phyloP scores from a whole-genome alignment of 371 early-diverging fungal species.

The Rhizopus stolonifer region DNA sequence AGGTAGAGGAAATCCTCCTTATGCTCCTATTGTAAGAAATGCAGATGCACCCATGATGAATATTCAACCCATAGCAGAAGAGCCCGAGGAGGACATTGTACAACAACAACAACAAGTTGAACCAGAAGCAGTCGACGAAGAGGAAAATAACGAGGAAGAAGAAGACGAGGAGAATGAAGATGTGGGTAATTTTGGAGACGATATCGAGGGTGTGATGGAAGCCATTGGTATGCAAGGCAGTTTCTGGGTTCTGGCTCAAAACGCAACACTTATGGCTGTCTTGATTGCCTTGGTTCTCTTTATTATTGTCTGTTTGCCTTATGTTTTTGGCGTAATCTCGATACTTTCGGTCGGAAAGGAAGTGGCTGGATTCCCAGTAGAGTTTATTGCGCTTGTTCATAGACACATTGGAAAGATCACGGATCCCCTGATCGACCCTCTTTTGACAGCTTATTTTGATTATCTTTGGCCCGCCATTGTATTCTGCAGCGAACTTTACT shows the following conservation, averaged over 20 bases:
- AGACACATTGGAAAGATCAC: slow-evolving; percentile 32
- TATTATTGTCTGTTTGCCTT: slow-evolving; percentile 76
- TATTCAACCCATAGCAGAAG: slow-evolving; percentile 13
- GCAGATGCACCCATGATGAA: slow-evolving; percentile 14
- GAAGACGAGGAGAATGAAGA: slow-evolving; percentile 43
- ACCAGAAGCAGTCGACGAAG: slow-evolving; percentile 17
- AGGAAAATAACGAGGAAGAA: slow-evolving; percentile 24
- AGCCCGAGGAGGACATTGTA: slow-evolving; percentile 6
- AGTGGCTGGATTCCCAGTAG: slow-evolving; percentile 50
- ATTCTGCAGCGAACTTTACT: neutral
- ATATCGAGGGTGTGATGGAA: slow-evolving; percentile 81
- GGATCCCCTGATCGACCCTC: slow-evolving; percentile 57
- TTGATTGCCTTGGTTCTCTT: slow-evolving; percentile 72
- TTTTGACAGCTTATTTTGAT: slow-evolving; percentile 33
- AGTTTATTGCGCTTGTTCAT: slow-evolving; percentile 34
- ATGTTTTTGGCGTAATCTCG: slow-evolving; percentile 61
- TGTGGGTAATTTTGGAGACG: slow-evolving; percentile 60
- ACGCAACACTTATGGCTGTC: slow-evolving; percentile 74
- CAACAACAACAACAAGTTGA: too few species aligned
- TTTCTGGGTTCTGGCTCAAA: slow-evolving; percentile 70
- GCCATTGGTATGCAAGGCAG: slow-evolving; percentile 90
- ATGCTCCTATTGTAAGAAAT: slow-evolving; percentile 18
- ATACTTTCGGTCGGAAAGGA: slow-evolving; percentile 23
- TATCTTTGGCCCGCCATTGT: slow-evolving; percentile 4
- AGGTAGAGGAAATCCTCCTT: slow-evolving; percentile 10